Conservation (phyloP, 2,329 filamentous ascomycete species). For the Scedosporium dehoogii region DNA sequence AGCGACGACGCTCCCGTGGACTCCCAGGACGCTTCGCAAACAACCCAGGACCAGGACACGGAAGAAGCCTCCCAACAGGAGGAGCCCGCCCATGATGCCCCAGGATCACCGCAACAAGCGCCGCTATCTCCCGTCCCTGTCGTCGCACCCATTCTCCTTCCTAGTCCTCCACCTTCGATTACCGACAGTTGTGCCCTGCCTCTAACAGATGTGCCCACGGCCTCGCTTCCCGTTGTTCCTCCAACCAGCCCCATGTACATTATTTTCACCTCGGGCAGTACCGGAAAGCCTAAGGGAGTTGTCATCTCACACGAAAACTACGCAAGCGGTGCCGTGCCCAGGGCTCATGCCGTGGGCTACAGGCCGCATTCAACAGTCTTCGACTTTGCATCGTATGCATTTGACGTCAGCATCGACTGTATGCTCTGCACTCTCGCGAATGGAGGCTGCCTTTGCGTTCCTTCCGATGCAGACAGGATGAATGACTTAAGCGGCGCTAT, state of each 20-base stretch:
- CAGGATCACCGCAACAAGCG: neutral
- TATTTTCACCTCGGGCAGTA: slow-evolving; percentile 57
- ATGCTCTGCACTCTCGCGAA: slow-evolving; percentile 42
- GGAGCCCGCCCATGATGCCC: neutral
- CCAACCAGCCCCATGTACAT: slow-evolving; percentile 36
- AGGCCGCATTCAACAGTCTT: slow-evolving; percentile 30
- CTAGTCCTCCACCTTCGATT: neutral
- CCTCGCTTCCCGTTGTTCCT: slow-evolving; percentile 27
- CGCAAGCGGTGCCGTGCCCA: slow-evolving; percentile 32
- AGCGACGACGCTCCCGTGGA: neutral
- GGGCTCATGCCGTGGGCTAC: slow-evolving; percentile 32
- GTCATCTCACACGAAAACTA: slow-evolving; percentile 39
- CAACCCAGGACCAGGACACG: neutral
- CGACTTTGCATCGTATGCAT: slow-evolving; percentile 42
- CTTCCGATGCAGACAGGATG: slow-evolving; percentile 42
- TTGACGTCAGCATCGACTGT: slow-evolving; percentile 44
- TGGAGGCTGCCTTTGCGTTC: slow-evolving; percentile 42
- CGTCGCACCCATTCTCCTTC: neutral
- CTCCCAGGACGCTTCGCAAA: neutral
- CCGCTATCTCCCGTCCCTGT: neutral
- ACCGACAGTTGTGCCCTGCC: neutral
- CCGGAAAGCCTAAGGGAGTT: slow-evolving; percentile 54
- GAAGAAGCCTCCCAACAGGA: too few relatives aligned
- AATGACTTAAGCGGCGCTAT: slow-evolving; percentile 39
- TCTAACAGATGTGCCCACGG: neutral